phyloP scores from a whole-genome alignment of 371 early-diverging fungal genomes.

The Syncephalastrum racemosum region DNA sequence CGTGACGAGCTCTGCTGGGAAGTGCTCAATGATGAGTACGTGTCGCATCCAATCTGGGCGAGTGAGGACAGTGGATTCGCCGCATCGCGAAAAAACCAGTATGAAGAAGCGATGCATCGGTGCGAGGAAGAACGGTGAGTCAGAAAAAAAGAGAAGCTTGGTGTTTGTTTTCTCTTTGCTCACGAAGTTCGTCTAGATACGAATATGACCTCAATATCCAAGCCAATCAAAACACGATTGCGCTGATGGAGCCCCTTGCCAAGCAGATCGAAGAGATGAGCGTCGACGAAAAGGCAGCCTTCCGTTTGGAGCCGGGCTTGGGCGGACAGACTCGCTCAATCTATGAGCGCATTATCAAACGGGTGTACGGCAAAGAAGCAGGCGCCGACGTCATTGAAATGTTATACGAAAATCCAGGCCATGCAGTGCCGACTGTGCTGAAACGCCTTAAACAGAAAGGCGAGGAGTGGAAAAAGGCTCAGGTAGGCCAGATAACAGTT shows the following conservation, averaged over 20 bases:
- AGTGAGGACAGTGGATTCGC: conserved; percentile 95
- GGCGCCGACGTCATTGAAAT: conserved; percentile 90
- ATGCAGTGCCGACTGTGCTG: conserved; percentile 94
- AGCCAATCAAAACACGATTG: conserved; percentile 88
- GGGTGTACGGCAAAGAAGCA: conserved; percentile 84
- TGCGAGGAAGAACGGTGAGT: conserved; percentile 92
- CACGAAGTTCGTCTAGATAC: too few species aligned
- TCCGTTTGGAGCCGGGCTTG: conserved; percentile 74
- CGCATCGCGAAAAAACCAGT: conserved; percentile 90
- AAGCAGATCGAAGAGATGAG: conserved; percentile 73
- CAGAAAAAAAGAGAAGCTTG: not conserved
- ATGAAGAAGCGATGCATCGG: conserved; percentile 95
- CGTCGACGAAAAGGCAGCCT: conserved; percentile 72
- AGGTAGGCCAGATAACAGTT: conserved; percentile 15
- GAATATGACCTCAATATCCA: conserved; percentile 98
- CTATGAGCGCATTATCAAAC: conserved; percentile 85
- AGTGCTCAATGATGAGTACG: conserved; percentile 95
- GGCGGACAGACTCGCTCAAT: conserved; percentile 84
- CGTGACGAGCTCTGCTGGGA: conserved; percentile 88
- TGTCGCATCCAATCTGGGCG: conserved; percentile 93
- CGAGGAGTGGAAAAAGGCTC: conserved; percentile 87
- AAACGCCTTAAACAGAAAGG: conserved; percentile 96
- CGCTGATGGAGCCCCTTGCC: conserved; percentile 86
- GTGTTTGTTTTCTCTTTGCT: too few species aligned
- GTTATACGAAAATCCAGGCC: conserved; percentile 88